Evolutionary conservation across 1,139 yeast species (phyloP).

Genomic region (Yamadazyma buinensis): DNA sequence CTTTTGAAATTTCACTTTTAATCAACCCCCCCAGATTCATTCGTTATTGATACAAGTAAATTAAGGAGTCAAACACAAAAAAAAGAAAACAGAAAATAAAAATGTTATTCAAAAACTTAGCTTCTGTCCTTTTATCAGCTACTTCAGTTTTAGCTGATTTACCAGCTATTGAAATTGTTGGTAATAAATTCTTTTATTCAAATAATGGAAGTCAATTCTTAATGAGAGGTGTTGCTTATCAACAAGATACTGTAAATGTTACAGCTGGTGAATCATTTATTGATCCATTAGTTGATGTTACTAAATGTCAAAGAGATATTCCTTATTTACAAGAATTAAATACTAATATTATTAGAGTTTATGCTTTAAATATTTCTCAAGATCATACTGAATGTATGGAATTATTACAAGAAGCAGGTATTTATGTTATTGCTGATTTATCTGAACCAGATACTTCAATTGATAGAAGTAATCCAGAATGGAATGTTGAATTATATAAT

Average conservation of each 20-base stretch:
- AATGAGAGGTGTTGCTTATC: conserved; percentile 78
- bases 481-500: conserved; percentile 62
- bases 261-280: conserved; percentile 41
- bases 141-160: conserved; percentile 12
- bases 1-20: no score
- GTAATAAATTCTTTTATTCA: conserved; percentile 75
- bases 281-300: conserved; percentile 76
- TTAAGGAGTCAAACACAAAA: no score
- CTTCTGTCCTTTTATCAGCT: conserved; percentile 7
- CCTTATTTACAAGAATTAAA: conserved; percentile 72
- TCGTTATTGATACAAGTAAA: no score
- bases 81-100: no score
- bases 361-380: conserved; percentile 66
- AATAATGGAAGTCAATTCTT: conserved; percentile 79
- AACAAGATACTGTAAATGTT: conserved; percentile 58
- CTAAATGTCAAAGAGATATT: conserved; percentile 75
- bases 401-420: conserved; percentile 81
- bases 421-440: conserved; percentile 82
- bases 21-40: no score
- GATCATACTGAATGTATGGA: conserved; percentile 90
- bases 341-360: conserved; percentile 69
- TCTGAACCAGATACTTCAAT: conserved; percentile 76
- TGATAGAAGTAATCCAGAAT: conserved; percentile 72
- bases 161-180: conserved; percentile 55
- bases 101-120: conserved; percentile 13